Evolutionary conservation across 176 grass and related monocot genomes (phyloP), one percentile per base, ranked within the genome.

Genomic region (Phragmites australis): DNA sequence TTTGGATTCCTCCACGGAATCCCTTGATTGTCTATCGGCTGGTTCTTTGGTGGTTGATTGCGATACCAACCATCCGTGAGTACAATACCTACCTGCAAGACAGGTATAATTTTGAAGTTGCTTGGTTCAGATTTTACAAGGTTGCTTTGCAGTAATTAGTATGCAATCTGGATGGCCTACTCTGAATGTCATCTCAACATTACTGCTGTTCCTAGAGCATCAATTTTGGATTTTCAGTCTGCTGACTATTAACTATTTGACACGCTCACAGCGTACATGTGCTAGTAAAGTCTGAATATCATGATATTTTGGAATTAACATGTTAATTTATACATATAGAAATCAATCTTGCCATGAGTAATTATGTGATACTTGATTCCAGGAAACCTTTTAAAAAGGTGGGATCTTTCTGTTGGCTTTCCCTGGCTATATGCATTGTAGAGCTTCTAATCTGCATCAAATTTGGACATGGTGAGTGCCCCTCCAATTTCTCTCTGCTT

Each of bases 51-150:
- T 99, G 96, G 96, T 79, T 99, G 58, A 92, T 99, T 80, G 96
- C 96, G 2, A 99, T 99, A 86, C 96, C 96, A 44, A 99, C 92
- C 31, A 99, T 99, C 54, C 92, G 92, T 0, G 96, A 99, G 76
- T 99, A 99, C 60, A 99, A 99, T 60, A 99, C 92, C 41, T 99
- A 99, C 79, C 91, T 99, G 55, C 96, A 99, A 82, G 93, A 99
- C 87, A 99, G 90, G 96, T 99, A 90, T 27, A 61, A 16, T 56
- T 57, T 70, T 94, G 22, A 69, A 49, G 32, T 54, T 19, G 80
- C 7, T 51, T 53, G 23, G 6, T 66, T 63, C 37, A 63, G 7
- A 70, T 29, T 88, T 66, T 69, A 45, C 70, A 81, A 18, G 34
- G 8, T 1, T 41, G 54, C 26, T 57, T 50, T 12, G 21, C 40